Conservation (phyloP, 2,329 filamentous ascomycete species). For the Acephala macrosclerotiorum region DNA sequence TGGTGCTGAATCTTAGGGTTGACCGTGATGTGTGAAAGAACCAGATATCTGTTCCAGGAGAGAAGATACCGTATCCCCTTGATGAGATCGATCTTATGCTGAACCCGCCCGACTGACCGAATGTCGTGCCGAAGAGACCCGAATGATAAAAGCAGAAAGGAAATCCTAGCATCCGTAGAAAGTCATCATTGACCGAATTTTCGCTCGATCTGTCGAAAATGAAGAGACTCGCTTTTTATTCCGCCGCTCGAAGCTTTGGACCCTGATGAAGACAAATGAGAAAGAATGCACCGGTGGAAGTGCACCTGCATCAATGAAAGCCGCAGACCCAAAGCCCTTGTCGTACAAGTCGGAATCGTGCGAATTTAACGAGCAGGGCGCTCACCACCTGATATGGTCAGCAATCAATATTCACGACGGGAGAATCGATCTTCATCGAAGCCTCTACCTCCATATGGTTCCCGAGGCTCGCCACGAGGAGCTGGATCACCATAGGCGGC, state of each 20-base stretch:
- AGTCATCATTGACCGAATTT: slow-evolving; percentile 39
- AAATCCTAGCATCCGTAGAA: slow-evolving; percentile 44
- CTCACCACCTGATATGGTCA: slow-evolving; percentile 46
- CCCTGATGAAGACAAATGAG: slow-evolving; percentile 44
- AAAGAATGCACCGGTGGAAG: slow-evolving; percentile 42
- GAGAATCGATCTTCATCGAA: slow-evolving; percentile 45
- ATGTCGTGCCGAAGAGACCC: slow-evolving; percentile 43
- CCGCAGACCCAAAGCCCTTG: slow-evolving; percentile 45
- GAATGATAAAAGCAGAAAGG: slow-evolving; percentile 42
- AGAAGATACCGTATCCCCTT: slow-evolving; percentile 39
- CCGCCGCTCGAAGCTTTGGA: slow-evolving; percentile 46
- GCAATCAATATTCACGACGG: slow-evolving; percentile 46
- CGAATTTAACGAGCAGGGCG: slow-evolving; percentile 47
- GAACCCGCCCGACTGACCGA: slow-evolving; percentile 44
- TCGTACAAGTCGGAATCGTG: slow-evolving; percentile 43
- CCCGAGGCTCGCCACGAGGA: slow-evolving; percentile 51
- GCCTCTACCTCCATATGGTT: slow-evolving; percentile 52
- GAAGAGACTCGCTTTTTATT: slow-evolving; percentile 41
- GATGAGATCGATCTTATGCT: slow-evolving; percentile 38
- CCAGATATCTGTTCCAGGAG: slow-evolving; percentile 43
- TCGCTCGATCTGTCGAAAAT: slow-evolving; percentile 42
- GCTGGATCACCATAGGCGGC: slow-evolving; percentile 52
- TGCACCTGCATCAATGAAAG: slow-evolving; percentile 47
- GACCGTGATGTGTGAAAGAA: slow-evolving; percentile 41
- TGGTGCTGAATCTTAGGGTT: slow-evolving; percentile 43